Evolutionary conservation across 1,284 basidiomycete genomes (phyloP).

Genomic region (Pulveroboletus sp.): DNA sequence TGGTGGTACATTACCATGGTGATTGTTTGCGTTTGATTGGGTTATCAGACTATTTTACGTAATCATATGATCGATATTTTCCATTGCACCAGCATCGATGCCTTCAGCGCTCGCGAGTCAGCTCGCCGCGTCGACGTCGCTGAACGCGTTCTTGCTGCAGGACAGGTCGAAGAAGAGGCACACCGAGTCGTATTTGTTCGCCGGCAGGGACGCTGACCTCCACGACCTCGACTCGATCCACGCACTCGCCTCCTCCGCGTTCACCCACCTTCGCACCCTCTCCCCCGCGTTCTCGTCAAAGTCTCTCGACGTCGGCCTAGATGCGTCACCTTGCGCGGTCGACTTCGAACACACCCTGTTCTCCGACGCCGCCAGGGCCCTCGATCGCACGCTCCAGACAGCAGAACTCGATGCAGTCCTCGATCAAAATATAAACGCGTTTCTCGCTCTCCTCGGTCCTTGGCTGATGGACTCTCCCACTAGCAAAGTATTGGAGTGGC

Average conservation of each 20-base stretch:
- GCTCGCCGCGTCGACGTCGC: constrained; percentile 77
- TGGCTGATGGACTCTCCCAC: constrained; percentile 83
- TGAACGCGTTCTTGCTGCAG: constrained; percentile 77
- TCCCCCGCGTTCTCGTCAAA: constrained; percentile 51
- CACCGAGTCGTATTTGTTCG: constrained; percentile 83
- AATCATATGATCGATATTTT: constrained; percentile 4
- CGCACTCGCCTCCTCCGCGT: constrained; percentile 81
- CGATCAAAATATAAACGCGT: constrained; percentile 60
- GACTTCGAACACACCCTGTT: constrained; percentile 81
- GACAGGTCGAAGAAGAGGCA: constrained; percentile 63
- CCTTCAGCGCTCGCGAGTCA: constrained; percentile 82
- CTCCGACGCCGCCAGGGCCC: constrained; percentile 73
- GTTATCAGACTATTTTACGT: no score
- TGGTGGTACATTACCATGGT: no score
- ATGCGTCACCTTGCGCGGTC: constrained; percentile 33
- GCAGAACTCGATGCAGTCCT: constrained; percentile 65
- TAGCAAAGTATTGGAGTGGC: constrained; percentile 93
- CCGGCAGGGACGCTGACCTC: constrained; percentile 73
- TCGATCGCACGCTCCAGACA: constrained; percentile 83
- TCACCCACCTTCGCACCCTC: constrained; percentile 72
- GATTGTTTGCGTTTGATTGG: no score
- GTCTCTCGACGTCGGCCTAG: constrained; percentile 7
- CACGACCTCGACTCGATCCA: constrained; percentile 89
- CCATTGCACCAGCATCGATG: neutral
- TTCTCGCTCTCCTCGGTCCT: constrained; percentile 74